These are phyloP conservation scores for Xylaria sp. DNA, from an alignment of 2,329 filamentous ascomycete genomes.

Conservation along the genomic window DNA sequence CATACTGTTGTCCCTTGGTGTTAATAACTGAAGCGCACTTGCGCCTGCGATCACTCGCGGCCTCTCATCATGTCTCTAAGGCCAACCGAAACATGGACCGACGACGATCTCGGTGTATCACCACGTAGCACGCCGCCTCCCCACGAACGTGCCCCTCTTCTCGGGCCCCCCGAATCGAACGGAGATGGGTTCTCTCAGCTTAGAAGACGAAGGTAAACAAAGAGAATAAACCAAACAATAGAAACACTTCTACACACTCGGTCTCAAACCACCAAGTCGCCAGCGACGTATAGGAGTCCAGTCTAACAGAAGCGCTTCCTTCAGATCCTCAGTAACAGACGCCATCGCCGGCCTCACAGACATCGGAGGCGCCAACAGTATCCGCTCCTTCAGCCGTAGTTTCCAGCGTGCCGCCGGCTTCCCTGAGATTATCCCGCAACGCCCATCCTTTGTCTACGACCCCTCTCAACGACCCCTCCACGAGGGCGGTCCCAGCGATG, in stretches of 20 bases:
- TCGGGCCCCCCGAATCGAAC: constrained; percentile 36
- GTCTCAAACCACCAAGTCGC: neutral
- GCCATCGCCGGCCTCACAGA: constrained; percentile 57
- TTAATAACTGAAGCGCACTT: neutral
- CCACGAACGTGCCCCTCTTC: constrained; percentile 43
- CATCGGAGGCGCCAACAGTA: constrained; percentile 85
- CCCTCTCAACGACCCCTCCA: constrained; percentile 48
- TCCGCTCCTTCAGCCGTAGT: constrained; percentile 86
- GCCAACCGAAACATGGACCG: constrained; percentile 39
- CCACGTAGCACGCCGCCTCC: constrained; percentile 38
- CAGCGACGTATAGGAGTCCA: constrained; percentile 2
- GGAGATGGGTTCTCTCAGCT: constrained; percentile 30
- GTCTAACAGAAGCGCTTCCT: neutral
- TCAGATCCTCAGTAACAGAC: constrained; percentile 56
- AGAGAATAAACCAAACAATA: constrained; percentile 4
- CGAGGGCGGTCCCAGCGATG: constrained; percentile 35
- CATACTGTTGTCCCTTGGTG: neutral
- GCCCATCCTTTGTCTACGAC: constrained; percentile 65
- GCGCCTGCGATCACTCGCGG: neutral
- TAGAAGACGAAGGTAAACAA: constrained; percentile 34
- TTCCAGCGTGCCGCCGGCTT: constrained; percentile 90
- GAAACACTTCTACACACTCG: neutral
- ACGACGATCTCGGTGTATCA: constrained; percentile 41
- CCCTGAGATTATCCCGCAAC: constrained; percentile 76
- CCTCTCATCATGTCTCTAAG: constrained; percentile 22